Conservation (phyloP, 805 yeast genomes). For the Metschnikowia lochheadii region DNA sequence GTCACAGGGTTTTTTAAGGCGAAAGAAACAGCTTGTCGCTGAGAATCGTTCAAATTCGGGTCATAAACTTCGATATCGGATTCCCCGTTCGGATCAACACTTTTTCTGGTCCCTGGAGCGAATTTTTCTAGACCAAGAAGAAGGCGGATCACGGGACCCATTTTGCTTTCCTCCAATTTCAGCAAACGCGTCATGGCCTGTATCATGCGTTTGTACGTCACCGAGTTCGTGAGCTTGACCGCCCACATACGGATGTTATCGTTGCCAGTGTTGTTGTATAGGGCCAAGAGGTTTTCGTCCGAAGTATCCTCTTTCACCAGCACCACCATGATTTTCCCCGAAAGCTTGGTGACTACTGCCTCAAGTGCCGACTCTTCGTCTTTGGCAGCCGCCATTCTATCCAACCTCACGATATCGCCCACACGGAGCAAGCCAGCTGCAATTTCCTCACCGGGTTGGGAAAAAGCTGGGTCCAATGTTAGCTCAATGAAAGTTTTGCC, state of each 20-base stretch:
- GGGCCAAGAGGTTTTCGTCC: slow-evolving; percentile 44
- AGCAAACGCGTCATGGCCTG: slow-evolving; percentile 65
- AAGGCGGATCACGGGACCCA: slow-evolving; percentile 35
- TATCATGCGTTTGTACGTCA: slow-evolving; percentile 75
- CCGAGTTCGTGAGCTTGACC: slow-evolving; percentile 60
- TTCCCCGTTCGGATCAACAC: neutral
- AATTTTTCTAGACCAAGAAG: slow-evolving; percentile 44
- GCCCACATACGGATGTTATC: slow-evolving; percentile 55
- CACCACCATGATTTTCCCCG: slow-evolving; percentile 46
- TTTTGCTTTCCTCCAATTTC: slow-evolving; percentile 40
- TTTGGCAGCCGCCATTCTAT: slow-evolving; percentile 35
- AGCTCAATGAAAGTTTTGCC: slow-evolving; percentile 71
- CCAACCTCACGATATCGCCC: slow-evolving; percentile 75
- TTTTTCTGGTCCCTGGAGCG: slow-evolving; percentile 8
- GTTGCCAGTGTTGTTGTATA: slow-evolving; percentile 41
- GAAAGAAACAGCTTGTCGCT: slow-evolving; percentile 65
- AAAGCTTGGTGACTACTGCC: slow-evolving; percentile 63
- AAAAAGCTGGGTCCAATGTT: slow-evolving; percentile 47
- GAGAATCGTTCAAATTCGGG: slow-evolving; percentile 58
- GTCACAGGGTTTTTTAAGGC: slow-evolving; percentile 55
- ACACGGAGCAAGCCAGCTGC: slow-evolving; percentile 53
- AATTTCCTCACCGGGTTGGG: slow-evolving; percentile 27
- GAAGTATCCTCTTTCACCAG: slow-evolving; percentile 53
- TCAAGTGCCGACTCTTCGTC: slow-evolving; percentile 34
- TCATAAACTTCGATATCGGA: slow-evolving; percentile 34